Conservation (phyloP, 805 yeast species). For the Metschnikowia sp. region DNA sequence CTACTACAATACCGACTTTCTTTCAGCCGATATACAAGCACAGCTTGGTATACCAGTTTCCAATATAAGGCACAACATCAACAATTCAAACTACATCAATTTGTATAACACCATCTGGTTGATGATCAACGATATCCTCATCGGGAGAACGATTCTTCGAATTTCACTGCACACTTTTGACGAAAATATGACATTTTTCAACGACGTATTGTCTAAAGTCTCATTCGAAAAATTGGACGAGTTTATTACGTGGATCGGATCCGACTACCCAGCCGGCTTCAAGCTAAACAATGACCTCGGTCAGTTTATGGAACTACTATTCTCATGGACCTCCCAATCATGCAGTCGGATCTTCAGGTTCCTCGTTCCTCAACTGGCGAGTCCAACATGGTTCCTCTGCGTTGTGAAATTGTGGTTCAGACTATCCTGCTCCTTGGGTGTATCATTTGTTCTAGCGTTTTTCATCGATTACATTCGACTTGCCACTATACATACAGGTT, state of each 20-base stretch:
- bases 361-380: neutral
- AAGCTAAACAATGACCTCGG: constrained; percentile 87
- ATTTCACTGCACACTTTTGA: constrained; percentile 14
- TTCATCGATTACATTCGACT: constrained; percentile 62
- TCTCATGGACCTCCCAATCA: constrained; percentile 77
- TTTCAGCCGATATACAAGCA: constrained; percentile 37
- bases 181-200: constrained; percentile 33
- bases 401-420: constrained; percentile 12
- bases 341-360: constrained; percentile 41
- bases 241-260: constrained; percentile 70
- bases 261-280: constrained; percentile 84
- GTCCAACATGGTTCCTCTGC: constrained; percentile 3
- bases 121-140: constrained; percentile 71
- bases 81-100: constrained; percentile 58
- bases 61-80: constrained; percentile 35
- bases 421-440: constrained; percentile 45
- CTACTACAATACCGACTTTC: constrained; percentile 41
- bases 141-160: constrained; percentile 59
- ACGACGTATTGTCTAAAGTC: constrained; percentile 3
- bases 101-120: constrained; percentile 89
- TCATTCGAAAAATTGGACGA: constrained; percentile 41
- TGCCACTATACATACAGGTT: constrained; percentile 65
- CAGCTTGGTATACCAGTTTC: constrained; percentile 35
- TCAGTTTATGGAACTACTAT: constrained; percentile 78
- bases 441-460: constrained; percentile 66